These are phyloP conservation scores for Phytophthora citricola DNA, from an alignment of 352 stramenopile species.

Conservation along the genomic window DNA sequence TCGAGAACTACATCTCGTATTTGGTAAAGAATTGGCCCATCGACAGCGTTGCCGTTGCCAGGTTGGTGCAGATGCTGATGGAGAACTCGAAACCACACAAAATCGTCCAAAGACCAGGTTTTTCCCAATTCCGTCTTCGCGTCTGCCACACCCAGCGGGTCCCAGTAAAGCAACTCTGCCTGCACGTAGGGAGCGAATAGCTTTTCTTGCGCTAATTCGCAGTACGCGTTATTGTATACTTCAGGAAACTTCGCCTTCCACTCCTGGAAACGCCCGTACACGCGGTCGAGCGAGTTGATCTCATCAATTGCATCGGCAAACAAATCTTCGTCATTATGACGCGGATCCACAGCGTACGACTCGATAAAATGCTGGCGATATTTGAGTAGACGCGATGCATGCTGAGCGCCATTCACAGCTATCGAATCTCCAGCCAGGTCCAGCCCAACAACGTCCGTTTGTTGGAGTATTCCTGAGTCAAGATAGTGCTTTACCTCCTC, in stretches of 20 bases:
- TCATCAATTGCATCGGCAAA: constrained; percentile 79
- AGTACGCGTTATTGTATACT: constrained; percentile 74
- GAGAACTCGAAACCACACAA: constrained; percentile 64
- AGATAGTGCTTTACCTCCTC: constrained; percentile 26
- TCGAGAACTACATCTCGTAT: constrained; percentile 63
- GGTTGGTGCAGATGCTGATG: constrained; percentile 37
- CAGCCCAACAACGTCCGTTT: constrained; percentile 25
- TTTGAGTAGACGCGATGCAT: constrained; percentile 11
- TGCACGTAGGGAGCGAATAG: constrained; percentile 70
- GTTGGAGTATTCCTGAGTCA: constrained; percentile 23
- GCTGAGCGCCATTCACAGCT: constrained; percentile 5
- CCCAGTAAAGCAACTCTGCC: constrained; percentile 70
- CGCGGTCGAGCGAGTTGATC: constrained; percentile 64
- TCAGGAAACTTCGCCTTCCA: constrained; percentile 76
- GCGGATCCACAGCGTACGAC: constrained; percentile 28
- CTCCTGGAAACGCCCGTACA: constrained; percentile 70
- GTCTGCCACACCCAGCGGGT: constrained; percentile 53
- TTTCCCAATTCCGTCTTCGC: constrained; percentile 11
- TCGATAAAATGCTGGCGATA: constrained; percentile 41
- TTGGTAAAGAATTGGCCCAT: constrained; percentile 48
- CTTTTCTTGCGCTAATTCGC: constrained; percentile 63
- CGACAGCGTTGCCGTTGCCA: background rate
- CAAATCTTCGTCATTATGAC: constrained; percentile 30
- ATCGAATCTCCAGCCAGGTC: constrained; percentile 8
- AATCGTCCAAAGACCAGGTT: constrained; percentile 44